Evolutionary conservation across 1,139 yeast species (phyloP).

Genomic region (Yamadazyma kanchanaburiensis): DNA sequence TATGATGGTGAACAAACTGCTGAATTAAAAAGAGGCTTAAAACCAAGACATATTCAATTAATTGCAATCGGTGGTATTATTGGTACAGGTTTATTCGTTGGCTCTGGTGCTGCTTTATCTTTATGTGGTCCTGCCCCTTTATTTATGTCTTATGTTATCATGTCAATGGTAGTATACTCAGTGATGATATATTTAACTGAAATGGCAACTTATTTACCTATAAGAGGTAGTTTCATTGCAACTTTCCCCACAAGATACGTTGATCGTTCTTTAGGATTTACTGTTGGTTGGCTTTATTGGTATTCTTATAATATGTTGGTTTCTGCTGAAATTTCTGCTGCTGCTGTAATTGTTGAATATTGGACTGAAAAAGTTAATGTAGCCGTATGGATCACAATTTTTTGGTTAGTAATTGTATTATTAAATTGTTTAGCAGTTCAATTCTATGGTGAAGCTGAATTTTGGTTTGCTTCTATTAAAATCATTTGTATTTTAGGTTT

Average conservation of each 20-base stretch:
- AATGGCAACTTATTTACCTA: slow-evolving; percentile 58
- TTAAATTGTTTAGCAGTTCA: slow-evolving; percentile 45
- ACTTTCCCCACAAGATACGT: slow-evolving; percentile 35
- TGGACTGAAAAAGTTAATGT: slow-evolving; percentile 52
- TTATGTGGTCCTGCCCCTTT: slow-evolving; percentile 52
- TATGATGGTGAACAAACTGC: not conserved
- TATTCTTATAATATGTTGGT: slow-evolving; percentile 48
- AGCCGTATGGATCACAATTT: slow-evolving; percentile 56
- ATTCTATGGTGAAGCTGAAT: slow-evolving; percentile 64
- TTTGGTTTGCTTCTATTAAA: slow-evolving; percentile 61
- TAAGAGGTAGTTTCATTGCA: slow-evolving; percentile 44
- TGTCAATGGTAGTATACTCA: slow-evolving; percentile 51
- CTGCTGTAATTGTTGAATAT: slow-evolving; percentile 50
- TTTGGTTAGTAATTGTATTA: slow-evolving; percentile 33
- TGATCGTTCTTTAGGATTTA: slow-evolving; percentile 39
- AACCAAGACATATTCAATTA: slow-evolving; percentile 36
- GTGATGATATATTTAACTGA: slow-evolving; percentile 61
- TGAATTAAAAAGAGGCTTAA: slow-evolving; percentile 6
- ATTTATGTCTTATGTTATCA: slow-evolving; percentile 43
- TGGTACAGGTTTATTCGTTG: slow-evolving; percentile 44
- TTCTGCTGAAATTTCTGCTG: slow-evolving; percentile 51
- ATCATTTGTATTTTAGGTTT: slow-evolving; percentile 36
- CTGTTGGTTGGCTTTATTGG: slow-evolving; percentile 47
- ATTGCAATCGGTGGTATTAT: slow-evolving; percentile 40
- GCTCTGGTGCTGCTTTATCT: slow-evolving; percentile 45